A percentile compares a stretch with the other conserved stretches of the same genome.
These are phyloP conservation scores for Fusarium floridanum DNA, from an alignment of 2,329 filamentous ascomycete species.

Conservation along the genomic window DNA sequence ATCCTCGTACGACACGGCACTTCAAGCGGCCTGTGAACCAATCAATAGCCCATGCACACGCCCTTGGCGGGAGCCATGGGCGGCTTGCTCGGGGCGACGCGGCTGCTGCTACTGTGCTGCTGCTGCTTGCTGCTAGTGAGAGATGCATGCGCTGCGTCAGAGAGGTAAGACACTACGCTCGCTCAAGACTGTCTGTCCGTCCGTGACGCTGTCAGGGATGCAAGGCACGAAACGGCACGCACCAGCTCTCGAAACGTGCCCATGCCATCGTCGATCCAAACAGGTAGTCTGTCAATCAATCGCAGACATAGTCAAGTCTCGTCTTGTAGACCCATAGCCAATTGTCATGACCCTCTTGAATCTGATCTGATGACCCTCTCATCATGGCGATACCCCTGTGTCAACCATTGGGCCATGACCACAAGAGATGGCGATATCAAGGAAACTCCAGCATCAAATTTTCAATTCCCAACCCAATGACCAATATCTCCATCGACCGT, in stretches of 20 bases:
- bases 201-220: conserved; percentile 14
- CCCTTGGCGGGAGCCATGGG: conserved; percentile 17
- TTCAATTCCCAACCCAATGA: conserved; percentile 7
- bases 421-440: conserved; percentile 2
- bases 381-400: conserved; percentile 9
- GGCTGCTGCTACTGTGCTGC: conserved; percentile 29
- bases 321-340: not conserved
- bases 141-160: not conserved
- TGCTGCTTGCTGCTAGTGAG: conserved; percentile 22
- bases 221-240: conserved; percentile 35
- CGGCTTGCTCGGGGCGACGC: conserved; percentile 31
- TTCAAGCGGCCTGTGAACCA: conserved; percentile 35
- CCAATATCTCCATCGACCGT: conserved; percentile 16
- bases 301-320: conserved; percentile 2
- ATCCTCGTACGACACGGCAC: conserved; percentile 43
- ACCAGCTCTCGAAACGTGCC: conserved; percentile 38
- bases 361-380: conserved; percentile 1
- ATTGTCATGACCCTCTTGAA: not conserved
- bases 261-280: conserved; percentile 13
- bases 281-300: conserved; percentile 30
- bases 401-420: conserved; percentile 6
- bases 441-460: conserved; percentile 3
- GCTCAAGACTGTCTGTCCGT: not conserved
- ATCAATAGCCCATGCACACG: conserved; percentile 35
- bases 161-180: not conserved